Evolutionary conservation across 495 filamentous ascomycete species (phyloP), one percentile per base, ranked within the genome.

Genomic region (Cairneyella variabilis): DNA sequence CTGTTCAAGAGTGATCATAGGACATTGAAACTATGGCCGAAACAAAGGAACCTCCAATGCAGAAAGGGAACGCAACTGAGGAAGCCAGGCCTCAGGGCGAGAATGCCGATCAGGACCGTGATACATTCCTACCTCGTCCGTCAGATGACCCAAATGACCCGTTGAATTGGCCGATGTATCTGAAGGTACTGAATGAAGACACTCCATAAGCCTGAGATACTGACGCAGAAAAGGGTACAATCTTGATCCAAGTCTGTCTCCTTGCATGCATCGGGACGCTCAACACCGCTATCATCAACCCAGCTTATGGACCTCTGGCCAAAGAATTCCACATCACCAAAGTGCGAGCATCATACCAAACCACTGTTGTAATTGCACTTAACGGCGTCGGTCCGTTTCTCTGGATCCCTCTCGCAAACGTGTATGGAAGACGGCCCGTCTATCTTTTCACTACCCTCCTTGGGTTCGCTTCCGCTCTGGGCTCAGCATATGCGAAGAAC

Each of bases 171-270:
- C 16, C 21, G 16, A 23, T 27, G 27, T 45, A 27, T n/a, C 14
- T 45, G 8, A 45, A 45, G 41, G 23, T 45, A 45, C 16, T 23
- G 2, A 0, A 9, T 22, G 3, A 20, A 20, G 38, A 6, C 8
- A 21, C 23, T 3, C 14, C 17, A 41, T 3, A 21, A 6, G 18
- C 23, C n/a, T 7, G 38, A 6, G 8, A 8, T 16, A 41, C n/a
- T 41, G 17, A 41, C 38, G 7, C 23, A 5, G 10, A 41, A 41
- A 18, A 41, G 38, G 38, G 38, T 4, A 21, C 38, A 7, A 41
- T 41, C 10, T 41, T 41, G 38, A 45, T 45, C 8, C 41, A 45
- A 27, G 41, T 45, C 14, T 45, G 21, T 23, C 23, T 45, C 10
- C 41, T 45, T 23, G 41, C 41, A 23, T 14, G n/a, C 9, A 23